Conservation (phyloP, 2,329 filamentous ascomycete species). For the Ceratocystis ficicola region DNA sequence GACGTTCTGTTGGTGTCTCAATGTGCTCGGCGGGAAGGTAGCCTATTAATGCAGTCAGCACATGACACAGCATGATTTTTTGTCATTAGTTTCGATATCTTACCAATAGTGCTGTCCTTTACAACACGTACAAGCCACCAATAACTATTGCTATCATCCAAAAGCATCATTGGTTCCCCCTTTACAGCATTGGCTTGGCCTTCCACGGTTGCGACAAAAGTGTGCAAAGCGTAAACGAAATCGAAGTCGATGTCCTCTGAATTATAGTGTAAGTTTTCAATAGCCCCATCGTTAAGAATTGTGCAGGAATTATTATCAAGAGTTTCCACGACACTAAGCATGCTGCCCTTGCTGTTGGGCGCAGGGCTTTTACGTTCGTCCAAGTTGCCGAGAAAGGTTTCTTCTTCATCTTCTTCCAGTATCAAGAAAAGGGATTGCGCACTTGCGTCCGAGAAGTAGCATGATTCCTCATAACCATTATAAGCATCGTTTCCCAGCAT, state of each 20-base stretch:
- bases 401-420: slow-evolving; percentile 9
- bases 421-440: slow-evolving; percentile 13
- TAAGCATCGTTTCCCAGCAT: neutral
- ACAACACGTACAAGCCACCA: slow-evolving; percentile 98
- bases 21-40: slow-evolving; percentile 97
- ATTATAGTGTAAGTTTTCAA: slow-evolving; percentile 72
- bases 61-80: slow-evolving; percentile 13
- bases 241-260: slow-evolving; percentile 99
- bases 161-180: slow-evolving; percentile 94
- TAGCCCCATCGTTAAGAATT: slow-evolving; percentile 60
- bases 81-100: slow-evolving; percentile 22
- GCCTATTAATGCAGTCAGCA: slow-evolving; percentile 40
- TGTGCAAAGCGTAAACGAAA: slow-evolving; percentile 96
- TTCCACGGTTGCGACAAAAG: slow-evolving; percentile 94
- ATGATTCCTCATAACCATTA: neutral
- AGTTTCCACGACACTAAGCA: neutral
- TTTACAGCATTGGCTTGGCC: slow-evolving; percentile 97
- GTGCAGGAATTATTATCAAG: slow-evolving; percentile 43
- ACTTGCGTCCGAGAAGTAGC: slow-evolving; percentile 16
- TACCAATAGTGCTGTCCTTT: slow-evolving; percentile 89
- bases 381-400: neutral
- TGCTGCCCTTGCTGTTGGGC: slow-evolving; percentile 34
- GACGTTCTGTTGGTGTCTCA: slow-evolving; percentile 87
- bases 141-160: slow-evolving; percentile 98
- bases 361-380: slow-evolving; percentile 29